Evolutionary conservation across 2,329 filamentous ascomycete genomes (phyloP).

Genomic region (Botrytis hyacinthi): DNA sequence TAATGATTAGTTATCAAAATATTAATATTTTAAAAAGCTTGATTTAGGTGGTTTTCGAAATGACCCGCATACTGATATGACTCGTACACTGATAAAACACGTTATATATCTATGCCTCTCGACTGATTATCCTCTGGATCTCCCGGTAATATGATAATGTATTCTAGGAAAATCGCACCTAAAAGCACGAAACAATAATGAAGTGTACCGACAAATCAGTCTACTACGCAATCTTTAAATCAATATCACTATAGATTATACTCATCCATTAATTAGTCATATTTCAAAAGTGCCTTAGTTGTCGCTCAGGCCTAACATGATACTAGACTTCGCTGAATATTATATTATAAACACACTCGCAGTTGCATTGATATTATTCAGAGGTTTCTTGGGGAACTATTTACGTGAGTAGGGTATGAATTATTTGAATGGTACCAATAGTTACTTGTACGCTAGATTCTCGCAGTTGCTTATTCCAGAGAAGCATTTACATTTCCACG

Average conservation of each 20-base stretch:
- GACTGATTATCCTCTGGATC: too few relatives aligned
- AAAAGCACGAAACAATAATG: too few relatives aligned
- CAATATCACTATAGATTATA: background rate
- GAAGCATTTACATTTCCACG: background rate
- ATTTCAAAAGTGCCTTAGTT: background rate
- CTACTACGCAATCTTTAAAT: too few relatives aligned
- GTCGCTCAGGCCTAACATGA: background rate
- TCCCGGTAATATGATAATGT: too few relatives aligned
- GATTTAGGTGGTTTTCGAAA: too few relatives aligned
- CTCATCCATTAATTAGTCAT: background rate
- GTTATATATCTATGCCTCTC: too few relatives aligned
- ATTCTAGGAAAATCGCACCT: too few relatives aligned
- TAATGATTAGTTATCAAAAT: too few relatives aligned
- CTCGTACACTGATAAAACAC: too few relatives aligned
- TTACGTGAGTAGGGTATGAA: background rate
- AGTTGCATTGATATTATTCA: background rate
- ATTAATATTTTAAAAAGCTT: too few relatives aligned
- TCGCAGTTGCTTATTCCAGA: background rate
- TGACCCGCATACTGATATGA: too few relatives aligned
- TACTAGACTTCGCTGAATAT: background rate
- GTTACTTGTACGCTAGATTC: background rate
- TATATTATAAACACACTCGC: background rate
- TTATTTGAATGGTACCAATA: background rate
- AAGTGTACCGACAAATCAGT: too few relatives aligned
- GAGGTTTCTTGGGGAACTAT: background rate